phyloP scores from a whole-genome alignment of 2,329 filamentous ascomycete species.

The Beauveria bassiana region DNA sequence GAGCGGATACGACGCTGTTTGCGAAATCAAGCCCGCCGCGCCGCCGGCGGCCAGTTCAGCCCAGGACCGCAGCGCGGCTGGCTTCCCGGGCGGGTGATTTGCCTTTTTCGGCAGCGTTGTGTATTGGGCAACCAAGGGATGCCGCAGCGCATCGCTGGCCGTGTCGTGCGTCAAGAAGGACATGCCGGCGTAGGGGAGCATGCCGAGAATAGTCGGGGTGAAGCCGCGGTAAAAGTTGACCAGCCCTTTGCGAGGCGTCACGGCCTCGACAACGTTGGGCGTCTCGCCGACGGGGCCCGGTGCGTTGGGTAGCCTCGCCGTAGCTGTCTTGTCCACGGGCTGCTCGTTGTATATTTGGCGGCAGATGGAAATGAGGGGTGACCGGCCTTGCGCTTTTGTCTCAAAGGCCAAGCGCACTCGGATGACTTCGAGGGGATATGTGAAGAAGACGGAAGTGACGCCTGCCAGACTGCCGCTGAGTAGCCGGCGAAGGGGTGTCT shows the following conservation, averaged over 20 bases:
- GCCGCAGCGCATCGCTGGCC: slow-evolving; percentile 73
- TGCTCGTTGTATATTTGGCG: slow-evolving; percentile 80
- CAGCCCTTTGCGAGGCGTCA: slow-evolving; percentile 59
- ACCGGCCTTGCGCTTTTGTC: slow-evolving; percentile 66
- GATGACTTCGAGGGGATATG: slow-evolving; percentile 89
- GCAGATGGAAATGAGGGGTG: slow-evolving; percentile 69
- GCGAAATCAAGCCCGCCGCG: slow-evolving; percentile 77
- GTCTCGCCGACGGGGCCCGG: slow-evolving; percentile 27
- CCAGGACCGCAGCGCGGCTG: slow-evolving; percentile 70
- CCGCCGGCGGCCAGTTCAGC: slow-evolving; percentile 82
- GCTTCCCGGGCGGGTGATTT: slow-evolving; percentile 49
- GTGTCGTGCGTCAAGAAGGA: slow-evolving; percentile 95
- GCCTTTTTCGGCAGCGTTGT: slow-evolving; percentile 63
- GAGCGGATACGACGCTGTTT: slow-evolving; percentile 87
- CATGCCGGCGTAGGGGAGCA: slow-evolving; percentile 93
- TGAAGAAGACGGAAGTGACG: slow-evolving; percentile 88
- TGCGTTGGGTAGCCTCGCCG: slow-evolving; percentile 22
- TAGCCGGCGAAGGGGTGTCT: slow-evolving; percentile 72
- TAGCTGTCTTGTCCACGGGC: slow-evolving; percentile 29
- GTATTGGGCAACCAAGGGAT: slow-evolving; percentile 56
- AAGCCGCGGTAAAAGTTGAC: slow-evolving; percentile 95
- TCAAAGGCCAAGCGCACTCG: slow-evolving; percentile 91
- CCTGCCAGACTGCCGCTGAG: slow-evolving; percentile 69
- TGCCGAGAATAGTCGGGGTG: slow-evolving; percentile 79
- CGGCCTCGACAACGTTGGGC: slow-evolving; percentile 32